Base-by-base conservation (phyloP, 208 protist genomes). In the Acanthamoeba culbertsoni region DNA sequence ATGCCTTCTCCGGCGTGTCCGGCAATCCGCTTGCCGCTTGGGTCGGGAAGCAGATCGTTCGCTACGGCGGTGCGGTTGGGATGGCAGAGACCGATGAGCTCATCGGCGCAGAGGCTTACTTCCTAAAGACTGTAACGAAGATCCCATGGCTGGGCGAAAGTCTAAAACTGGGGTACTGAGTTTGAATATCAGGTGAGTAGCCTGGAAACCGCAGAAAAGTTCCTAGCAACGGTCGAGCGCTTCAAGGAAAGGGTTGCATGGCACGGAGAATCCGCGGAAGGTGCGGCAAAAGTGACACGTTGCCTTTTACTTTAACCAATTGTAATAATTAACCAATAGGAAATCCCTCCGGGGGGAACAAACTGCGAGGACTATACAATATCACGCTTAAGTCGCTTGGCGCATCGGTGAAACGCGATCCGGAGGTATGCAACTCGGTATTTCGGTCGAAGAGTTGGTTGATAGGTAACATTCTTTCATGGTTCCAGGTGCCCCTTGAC, bases 41-140 rank as follows among this genome's bases (percentile, higher is more conserved):
- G 63, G 88, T 93, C 14, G 77, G 43, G n/a, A 86, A 94, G 65
- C 55, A 45, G 77, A 63, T 95, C 18, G 53, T 95, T 28, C 31
- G 65, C 37, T 31, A 40, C 20, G 94, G 94, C 4, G 94, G 92
- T 5, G 71, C 48, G 53, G 92, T 57, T 33, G 82, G 95, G 5
- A 65, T 96, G 31, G 95, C 95, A 1, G 95, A 96, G 37, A 96
- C 95, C n/a, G 93, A 94, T 33, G 95, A 96, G 62, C 92, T 96
- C 26, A 94, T 96, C 6, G 95, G 95, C 4, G 95, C 95, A 0
- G 95, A 96, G 90, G 10, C 71, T 43, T 96, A 96, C 45, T 93
- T 96, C 42, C 51, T 96, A 16, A 14, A 90, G 31, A 77, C 18
- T 43, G 84, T 71, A 8, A 7, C 8, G 18, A 8, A 37, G 31